Base-by-base conservation (phyloP, 345 rosid genomes). In the Heritiera littoralis region DNA sequence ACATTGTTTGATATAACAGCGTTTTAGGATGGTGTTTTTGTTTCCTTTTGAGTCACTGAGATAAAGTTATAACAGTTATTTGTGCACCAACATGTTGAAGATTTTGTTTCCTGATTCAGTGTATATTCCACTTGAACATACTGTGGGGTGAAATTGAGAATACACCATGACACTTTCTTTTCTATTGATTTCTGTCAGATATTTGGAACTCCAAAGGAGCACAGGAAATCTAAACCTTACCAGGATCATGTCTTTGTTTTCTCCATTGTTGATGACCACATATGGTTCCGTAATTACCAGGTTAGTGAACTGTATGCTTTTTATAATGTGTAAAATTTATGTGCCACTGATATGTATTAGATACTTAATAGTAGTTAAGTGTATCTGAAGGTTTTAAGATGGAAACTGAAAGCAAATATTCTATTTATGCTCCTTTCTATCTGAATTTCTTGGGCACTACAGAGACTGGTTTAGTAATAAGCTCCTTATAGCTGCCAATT, bases 231-330 rank as follows among this genome's bases (percentile, higher is more conserved):
- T 48, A 96, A 96, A 83, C 99, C 99, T 63, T 91, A 91, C 80
- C 89, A 95, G 83, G 99, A 95, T 86, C 99, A 95, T 78, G 94
- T 92, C 80, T 93, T 95, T 86, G 91, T 84, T 81, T 95, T 94
- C 89, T 95, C 98, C 75, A 92, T 95, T 80, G 93, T 90, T 11
- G 99, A 95, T 79, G 96, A 87, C 80, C 98, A 95, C 81, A 89
- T 95, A 79, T 95, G 99, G 99, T 95, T 95, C 88, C 89, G 99
- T 77, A 96, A 94, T 85, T 96, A 94, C 86, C 97, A 96, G 99
- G 98, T 95, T 55, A 17, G 88, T 86, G 18, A 63, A 78, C 13
- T 14, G 13, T 12, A 30, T 69, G 38, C 52, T 1, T 45, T 28
- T 49, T 12, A 13, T 77, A 12, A 46, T 18, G 46, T 32, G 35